Conservation (phyloP, 108 stramenopile species). For the Asterionellopsis glacialis region DNA sequence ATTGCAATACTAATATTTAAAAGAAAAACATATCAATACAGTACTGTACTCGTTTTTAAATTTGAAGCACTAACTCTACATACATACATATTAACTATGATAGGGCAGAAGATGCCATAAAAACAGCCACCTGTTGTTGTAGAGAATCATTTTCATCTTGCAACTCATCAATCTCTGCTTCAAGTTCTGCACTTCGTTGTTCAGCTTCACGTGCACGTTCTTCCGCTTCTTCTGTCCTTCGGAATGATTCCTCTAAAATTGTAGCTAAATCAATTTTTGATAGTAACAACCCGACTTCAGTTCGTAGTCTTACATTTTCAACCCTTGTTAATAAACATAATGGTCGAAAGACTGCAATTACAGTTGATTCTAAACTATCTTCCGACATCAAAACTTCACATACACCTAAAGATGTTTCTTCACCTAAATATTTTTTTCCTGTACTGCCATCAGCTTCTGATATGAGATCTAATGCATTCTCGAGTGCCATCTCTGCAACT, state of each 20-base stretch:
- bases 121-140: conserved; percentile 38
- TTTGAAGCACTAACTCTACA: too few species aligned
- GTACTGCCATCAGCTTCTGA: background rate
- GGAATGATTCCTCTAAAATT: conserved; percentile 39
- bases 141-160: conserved; percentile 51
- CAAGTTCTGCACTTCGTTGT: conserved; percentile 18
- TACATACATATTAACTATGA: too few species aligned
- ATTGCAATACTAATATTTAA: too few species aligned
- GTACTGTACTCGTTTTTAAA: too few species aligned
- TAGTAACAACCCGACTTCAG: conserved; percentile 47
- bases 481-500: conserved; percentile 37
- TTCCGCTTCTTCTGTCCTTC: conserved; percentile 34
- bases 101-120: background rate
- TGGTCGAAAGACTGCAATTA: conserved; percentile 47
- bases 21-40: too few species aligned
- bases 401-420: conserved; percentile 37
- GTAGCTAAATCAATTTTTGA: conserved; percentile 28
- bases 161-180: conserved; percentile 26
- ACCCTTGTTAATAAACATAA: conserved; percentile 50
- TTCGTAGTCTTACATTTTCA: conserved; percentile 42
- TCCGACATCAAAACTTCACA: conserved; percentile 48
- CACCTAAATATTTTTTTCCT: conserved; percentile 9
- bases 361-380: conserved; percentile 35
- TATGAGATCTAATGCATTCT: conserved; percentile 17
- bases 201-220: conserved; percentile 46